phyloP scores from a whole-genome alignment of 441 rosid genomes.

The Cnidoscolus chayamansa region DNA sequence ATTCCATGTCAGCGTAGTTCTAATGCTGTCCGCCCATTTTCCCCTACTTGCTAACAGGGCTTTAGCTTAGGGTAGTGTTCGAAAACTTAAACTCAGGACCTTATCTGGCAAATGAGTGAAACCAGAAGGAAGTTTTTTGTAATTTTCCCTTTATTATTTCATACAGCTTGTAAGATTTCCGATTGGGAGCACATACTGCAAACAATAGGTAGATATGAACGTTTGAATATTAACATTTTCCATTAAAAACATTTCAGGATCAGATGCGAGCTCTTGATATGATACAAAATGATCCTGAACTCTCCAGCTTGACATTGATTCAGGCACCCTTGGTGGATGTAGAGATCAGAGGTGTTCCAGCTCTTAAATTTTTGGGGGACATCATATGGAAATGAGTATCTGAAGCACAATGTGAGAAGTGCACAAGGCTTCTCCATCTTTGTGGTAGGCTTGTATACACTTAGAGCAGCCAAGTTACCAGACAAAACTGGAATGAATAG shows the following conservation, averaged over 20 bases:
- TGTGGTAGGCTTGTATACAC: background rate
- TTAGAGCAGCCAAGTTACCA: too few relatives aligned
- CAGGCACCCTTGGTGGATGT: slow-evolving; percentile 85
- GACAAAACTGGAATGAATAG: too few relatives aligned
- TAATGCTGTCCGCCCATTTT: too few relatives aligned
- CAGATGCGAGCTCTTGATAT: slow-evolving; percentile 84
- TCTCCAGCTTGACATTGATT: slow-evolving; percentile 59
- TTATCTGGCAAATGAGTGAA: too few relatives aligned
- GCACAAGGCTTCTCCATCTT: background rate
- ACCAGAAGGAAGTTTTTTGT: too few relatives aligned
- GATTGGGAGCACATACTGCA: background rate
- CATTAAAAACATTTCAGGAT: slow-evolving; percentile 49
- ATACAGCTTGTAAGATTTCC: background rate
- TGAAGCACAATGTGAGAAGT: background rate
- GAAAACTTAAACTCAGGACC: too few relatives aligned
- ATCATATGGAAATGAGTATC: slow-evolving; percentile 74
- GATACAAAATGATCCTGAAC: slow-evolving; percentile 71
- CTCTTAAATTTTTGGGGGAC: slow-evolving; percentile 82
- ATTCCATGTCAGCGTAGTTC: too few relatives aligned
- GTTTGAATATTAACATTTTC: background rate
- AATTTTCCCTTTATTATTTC: too few relatives aligned
- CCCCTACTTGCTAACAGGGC: too few relatives aligned
- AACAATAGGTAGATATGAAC: background rate
- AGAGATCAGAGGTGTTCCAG: slow-evolving; percentile 97
- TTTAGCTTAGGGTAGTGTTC: too few relatives aligned